phyloP scores from a whole-genome alignment of 352 stramenopile genomes.

The Pythium phragmiticola region DNA sequence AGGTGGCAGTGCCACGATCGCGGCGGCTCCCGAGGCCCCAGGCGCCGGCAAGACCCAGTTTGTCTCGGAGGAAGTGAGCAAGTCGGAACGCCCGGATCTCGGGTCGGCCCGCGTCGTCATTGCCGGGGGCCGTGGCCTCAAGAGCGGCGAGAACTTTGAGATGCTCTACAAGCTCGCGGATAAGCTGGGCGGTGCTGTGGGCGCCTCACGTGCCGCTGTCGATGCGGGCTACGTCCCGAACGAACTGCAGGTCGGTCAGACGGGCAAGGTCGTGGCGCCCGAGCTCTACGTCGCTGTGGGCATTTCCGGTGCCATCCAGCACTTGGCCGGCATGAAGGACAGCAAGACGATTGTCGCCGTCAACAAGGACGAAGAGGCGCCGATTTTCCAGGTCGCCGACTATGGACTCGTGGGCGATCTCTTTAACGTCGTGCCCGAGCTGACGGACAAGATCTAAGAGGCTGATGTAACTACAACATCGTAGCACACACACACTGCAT shows the following conservation, averaged over 20 bases:
- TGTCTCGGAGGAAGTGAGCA: constrained; percentile 92
- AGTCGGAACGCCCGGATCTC: constrained; percentile 96
- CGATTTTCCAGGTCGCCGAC: constrained; percentile 99
- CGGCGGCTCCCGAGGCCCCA: constrained; percentile 52
- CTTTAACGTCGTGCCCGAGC: constrained; percentile 96
- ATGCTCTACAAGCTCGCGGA: constrained; percentile 98
- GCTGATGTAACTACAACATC: not conserved
- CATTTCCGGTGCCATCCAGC: constrained; percentile 99
- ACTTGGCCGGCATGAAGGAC: constrained; percentile 99
- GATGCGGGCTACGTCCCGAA: constrained; percentile 98
- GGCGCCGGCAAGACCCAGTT: constrained; percentile 83
- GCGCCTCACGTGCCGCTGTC: constrained; percentile 96
- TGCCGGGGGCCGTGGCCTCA: constrained; percentile 95
- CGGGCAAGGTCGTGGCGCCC: constrained; percentile 98
- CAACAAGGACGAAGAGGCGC: constrained; percentile 99
- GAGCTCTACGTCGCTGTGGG: constrained; percentile 97
- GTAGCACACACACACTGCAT: not conserved
- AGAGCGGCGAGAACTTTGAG: constrained; percentile 97
- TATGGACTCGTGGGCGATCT: constrained; percentile 98
- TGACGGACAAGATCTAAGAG: constrained; percentile 96
- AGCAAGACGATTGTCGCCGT: constrained; percentile 99
- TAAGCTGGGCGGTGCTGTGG: constrained; percentile 97
- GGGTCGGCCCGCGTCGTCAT: constrained; percentile 94
- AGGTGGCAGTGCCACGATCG: constrained; percentile 72
- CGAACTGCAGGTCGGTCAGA: constrained; percentile 99